A percentile compares a stretch with the other conserved stretches of the same genome.
Conservation (phyloP, 495 filamentous ascomycete species). For the Hypomontagnella submonticulosa region DNA sequence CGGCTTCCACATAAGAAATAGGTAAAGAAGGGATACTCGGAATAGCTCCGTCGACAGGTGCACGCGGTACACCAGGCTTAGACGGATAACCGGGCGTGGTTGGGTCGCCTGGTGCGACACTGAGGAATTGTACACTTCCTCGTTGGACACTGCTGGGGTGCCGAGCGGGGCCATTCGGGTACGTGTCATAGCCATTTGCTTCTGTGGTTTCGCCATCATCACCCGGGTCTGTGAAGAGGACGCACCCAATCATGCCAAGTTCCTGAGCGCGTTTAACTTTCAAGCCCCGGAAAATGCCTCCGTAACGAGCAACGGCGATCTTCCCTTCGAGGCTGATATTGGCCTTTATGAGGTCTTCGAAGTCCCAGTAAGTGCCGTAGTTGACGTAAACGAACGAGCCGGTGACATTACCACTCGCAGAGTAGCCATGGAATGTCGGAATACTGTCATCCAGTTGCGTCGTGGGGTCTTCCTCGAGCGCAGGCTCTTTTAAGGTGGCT, state of each 20-base stretch:
- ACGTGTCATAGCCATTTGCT: conserved; percentile 79
- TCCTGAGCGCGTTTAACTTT: conserved; percentile 95
- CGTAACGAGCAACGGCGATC: conserved; percentile 89
- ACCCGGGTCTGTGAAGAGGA: conserved; percentile 90
- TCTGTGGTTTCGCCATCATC: conserved; percentile 86
- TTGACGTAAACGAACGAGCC: conserved; percentile 83
- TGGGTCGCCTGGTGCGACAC: conserved; percentile 68
- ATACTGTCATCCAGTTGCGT: conserved; percentile 76
- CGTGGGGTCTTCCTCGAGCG: conserved; percentile 85
- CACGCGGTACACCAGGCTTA: conserved; percentile 85
- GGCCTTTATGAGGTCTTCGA: conserved; percentile 80
- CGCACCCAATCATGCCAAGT: conserved; percentile 85
- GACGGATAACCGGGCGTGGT: conserved; percentile 96
- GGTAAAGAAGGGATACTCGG: conserved; percentile 92
- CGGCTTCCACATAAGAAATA: conserved; percentile 85
- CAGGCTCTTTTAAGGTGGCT: conserved; percentile 84
- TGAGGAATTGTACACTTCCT: conserved; percentile 89
- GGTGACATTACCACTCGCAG: conserved; percentile 89
- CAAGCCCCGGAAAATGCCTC: conserved; percentile 85
- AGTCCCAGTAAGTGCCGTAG: conserved; percentile 87
- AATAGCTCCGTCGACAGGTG: conserved; percentile 72
- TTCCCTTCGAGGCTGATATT: conserved; percentile 83
- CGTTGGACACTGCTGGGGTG: conserved; percentile 91
- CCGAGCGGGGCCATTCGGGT: conserved; percentile 88
- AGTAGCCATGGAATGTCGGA: conserved; percentile 96